Base-by-base conservation (phyloP, 768 basidiomycete genomes). In the Exsudoporus frostii region DNA sequence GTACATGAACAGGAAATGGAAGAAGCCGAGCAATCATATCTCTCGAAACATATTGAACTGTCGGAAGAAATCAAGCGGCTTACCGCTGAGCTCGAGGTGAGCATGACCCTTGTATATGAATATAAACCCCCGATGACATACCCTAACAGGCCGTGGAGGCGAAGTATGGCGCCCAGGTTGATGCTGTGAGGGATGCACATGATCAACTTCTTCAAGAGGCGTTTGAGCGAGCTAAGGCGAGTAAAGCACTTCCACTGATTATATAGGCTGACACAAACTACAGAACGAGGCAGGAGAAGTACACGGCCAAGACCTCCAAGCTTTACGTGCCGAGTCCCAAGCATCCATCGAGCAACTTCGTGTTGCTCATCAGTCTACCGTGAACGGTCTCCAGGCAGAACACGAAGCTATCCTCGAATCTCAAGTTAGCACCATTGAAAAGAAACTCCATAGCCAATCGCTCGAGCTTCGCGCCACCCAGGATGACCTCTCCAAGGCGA, bases 401-500 rank as follows among this genome's bases (percentile, higher is more conserved):
- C 86, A 92, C 58, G 73, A 78, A 34, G 78, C 78, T n/a, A 59
- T 68, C 5, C 74, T 88, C 17, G 84, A 86, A 50, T 77, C 76
- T 17, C 78, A 87, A 59, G 73, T 80, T 37, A 75, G 76, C 48
- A 67, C 66, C 0, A 70, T 85, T 20, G 82, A 84, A 70, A 90
- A 90, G 73, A 79, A 80, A 62, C 77, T 88, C 46, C 74, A 74
- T 49, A 79, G 71, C 45, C 74, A 86, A 56, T 81, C 73, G 51
- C 72, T 92, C 29, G 89, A 92, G 59, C 79, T 93, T 39, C 90
- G 86, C 63, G 92, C 90, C 14, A 90, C 92, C 0, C 83, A 86
- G 62, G 90, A 93, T 56, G 90, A 92, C 66, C 82, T 94, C 33
- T 64, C 76, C 3, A 92, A 91, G 74, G 78, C 87, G 6, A 92